Evolutionary conservation across 495 filamentous ascomycete species (phyloP), one percentile per base, ranked within the genome.

Genomic region (Penicillium parvum): DNA sequence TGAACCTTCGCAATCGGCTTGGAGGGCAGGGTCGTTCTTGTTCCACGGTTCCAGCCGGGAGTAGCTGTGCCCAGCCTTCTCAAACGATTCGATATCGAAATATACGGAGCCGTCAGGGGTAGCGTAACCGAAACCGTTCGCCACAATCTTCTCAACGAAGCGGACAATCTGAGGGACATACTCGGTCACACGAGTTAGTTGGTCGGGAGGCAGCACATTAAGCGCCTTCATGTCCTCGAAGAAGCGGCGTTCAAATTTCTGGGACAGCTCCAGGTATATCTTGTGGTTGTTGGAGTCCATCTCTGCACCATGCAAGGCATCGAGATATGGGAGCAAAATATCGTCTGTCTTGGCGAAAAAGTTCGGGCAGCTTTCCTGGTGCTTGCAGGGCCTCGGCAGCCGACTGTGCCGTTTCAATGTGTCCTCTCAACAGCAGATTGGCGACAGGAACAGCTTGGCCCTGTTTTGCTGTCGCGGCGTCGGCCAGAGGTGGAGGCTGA

Each of bases 361-460:
- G 2, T 32, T 49, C 3, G 50, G 38, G 20, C 14, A 66, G 64
- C 23, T 70, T 52, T 58, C 65, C 51, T 37, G 64, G 40, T 46
- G 69, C 60, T 61, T 60, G 27, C 21, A 89, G 72, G 7, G 77
- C 79, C 32, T 65, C 55, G 9, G 79, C 74, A 2, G 85, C 82
- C 1, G 79, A 71, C 14, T 74, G 68, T 39, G 83, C 81, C 2
- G 87, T 95, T 56, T 78, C 84, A 40, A 96, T 78, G 52, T 96
- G 89, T n/a, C n/a, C n/a, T n/a, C n/a, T n/a, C n/a, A n/a, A n/a
- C n/a, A n/a, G n/a, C n/a, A n/a, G n/a, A n/a, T n/a, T n/a, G n/a
- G n/a, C n/a, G n/a, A n/a, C n/a, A n/a, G n/a, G n/a, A n/a, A n/a
- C 90, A 96, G 95, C 58, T 94, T 95, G 37, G 86, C 65, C 72